A percentile compares a stretch with the other conserved stretches of the same genome.
phyloP scores from a whole-genome alignment of 495 filamentous ascomycete species.

The Daldinia loculata region DNA sequence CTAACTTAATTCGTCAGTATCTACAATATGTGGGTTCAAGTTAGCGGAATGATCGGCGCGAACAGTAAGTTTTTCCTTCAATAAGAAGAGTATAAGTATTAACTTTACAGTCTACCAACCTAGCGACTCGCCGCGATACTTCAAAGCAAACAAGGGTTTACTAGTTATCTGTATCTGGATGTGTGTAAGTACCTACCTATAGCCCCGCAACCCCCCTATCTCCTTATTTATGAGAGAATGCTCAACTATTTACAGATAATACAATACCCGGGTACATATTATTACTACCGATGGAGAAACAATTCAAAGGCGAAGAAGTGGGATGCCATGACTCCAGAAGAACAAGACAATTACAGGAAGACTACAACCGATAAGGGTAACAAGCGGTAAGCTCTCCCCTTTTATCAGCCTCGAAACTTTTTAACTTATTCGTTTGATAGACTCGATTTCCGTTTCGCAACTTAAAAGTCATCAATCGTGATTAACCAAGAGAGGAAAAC shows the following conservation, averaged over 20 bases:
- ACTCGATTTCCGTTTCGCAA: constrained; percentile 44
- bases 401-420: neutral
- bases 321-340: constrained; percentile 48
- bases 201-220: neutral
- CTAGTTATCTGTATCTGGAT: constrained; percentile 45
- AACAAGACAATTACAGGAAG: constrained; percentile 44
- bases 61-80: constrained; percentile 28
- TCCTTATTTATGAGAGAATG: neutral
- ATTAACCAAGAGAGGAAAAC: neutral
- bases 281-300: constrained; percentile 49
- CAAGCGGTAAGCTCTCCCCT: constrained; percentile 42
- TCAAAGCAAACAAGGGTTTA: constrained; percentile 42
- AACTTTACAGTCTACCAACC: constrained; percentile 39
- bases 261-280: constrained; percentile 46
- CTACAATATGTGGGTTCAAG: constrained; percentile 46
- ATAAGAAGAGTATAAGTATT: neutral
- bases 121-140: constrained; percentile 37
- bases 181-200: constrained; percentile 37
- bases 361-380: constrained; percentile 44
- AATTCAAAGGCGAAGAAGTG: constrained; percentile 43
- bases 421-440: constrained; percentile 14
- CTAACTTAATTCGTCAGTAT: constrained; percentile 28
- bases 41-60: constrained; percentile 43
- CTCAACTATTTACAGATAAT: constrained; percentile 19
- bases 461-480: constrained; percentile 1